Evolutionary conservation across 768 basidiomycete genomes (phyloP).

Genomic region (Amanita pallidorosea): DNA sequence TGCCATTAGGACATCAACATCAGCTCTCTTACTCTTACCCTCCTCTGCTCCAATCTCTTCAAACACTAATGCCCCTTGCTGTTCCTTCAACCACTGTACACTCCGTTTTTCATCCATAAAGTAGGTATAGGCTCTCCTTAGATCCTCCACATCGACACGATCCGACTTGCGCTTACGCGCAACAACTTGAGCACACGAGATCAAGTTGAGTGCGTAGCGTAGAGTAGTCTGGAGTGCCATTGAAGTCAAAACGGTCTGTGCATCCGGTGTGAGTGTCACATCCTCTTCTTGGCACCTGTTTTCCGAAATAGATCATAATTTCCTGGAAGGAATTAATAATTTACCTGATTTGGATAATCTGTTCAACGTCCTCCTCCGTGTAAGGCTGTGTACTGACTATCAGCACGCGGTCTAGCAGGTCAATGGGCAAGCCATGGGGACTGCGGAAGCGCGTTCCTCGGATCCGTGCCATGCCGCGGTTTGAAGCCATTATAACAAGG

Average conservation of each 20-base stretch:
- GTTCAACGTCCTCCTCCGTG: constrained; percentile 67
- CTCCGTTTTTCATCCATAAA: constrained; percentile 93
- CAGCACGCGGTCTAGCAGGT: constrained; percentile 88
- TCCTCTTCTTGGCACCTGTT: constrained; percentile 90
- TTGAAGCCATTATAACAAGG: constrained; percentile 96
- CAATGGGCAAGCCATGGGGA: constrained; percentile 82
- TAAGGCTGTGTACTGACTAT: constrained; percentile 94
- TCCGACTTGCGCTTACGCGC: constrained; percentile 79
- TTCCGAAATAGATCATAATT: neutral
- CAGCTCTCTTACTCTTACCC: constrained; percentile 1
- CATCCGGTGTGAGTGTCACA: constrained; percentile 66
- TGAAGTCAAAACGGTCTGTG: constrained; percentile 68
- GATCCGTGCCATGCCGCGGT: constrained; percentile 90
- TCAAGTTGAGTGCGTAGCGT: constrained; percentile 90
- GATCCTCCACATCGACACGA: constrained; percentile 78
- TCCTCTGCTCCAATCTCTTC: constrained; percentile 71
- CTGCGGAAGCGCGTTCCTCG: constrained; percentile 61
- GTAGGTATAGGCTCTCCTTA: constrained; percentile 70
- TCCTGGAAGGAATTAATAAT: no score
- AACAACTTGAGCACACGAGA: constrained; percentile 83
- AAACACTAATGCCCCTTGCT: constrained; percentile 64
- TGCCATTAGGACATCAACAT: neutral
- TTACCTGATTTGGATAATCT: constrained; percentile 81
- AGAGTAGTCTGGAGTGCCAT: constrained; percentile 89
- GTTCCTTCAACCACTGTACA: constrained; percentile 80